Evolutionary conservation across 306 rosid species (phyloP).

Genomic region (Abrus precatorius): DNA sequence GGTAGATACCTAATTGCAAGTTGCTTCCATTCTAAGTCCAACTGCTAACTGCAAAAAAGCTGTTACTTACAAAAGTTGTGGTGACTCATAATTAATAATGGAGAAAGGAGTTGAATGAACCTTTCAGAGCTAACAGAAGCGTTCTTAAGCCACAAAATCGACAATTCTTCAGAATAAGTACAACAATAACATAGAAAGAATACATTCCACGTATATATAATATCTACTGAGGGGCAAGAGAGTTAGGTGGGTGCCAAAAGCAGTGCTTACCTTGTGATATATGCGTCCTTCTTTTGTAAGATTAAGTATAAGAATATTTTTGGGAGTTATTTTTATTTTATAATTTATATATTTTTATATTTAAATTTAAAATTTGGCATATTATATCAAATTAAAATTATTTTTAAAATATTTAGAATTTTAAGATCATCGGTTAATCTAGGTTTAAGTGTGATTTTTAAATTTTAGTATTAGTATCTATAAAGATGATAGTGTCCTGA

Average conservation of each 20-base stretch:
- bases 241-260: neutral
- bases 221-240: neutral
- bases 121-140: constrained; percentile 19
- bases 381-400: too few relatives aligned
- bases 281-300: too few relatives aligned
- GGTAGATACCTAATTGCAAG: constrained; percentile 25
- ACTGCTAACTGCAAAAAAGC: constrained; percentile 37
- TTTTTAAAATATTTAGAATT: too few relatives aligned
- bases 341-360: too few relatives aligned
- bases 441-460: too few relatives aligned
- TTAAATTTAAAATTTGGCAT: too few relatives aligned
- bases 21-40: constrained; percentile 33
- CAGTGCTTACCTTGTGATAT: neutral
- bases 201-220: neutral
- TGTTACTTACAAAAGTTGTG: neutral
- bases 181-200: neutral
- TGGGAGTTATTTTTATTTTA: too few relatives aligned
- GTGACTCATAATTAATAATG: constrained; percentile 22
- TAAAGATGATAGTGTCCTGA: too few relatives aligned
- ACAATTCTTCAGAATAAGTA: constrained; percentile 5
- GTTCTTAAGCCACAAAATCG: constrained; percentile 29
- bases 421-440: too few relatives aligned
- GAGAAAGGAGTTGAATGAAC: constrained; percentile 26
- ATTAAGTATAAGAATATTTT: too few relatives aligned
- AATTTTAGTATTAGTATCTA: too few relatives aligned